These are phyloP conservation scores for Arachis monticola DNA, from an alignment of 331 rosid species.

Conservation along the genomic window DNA sequence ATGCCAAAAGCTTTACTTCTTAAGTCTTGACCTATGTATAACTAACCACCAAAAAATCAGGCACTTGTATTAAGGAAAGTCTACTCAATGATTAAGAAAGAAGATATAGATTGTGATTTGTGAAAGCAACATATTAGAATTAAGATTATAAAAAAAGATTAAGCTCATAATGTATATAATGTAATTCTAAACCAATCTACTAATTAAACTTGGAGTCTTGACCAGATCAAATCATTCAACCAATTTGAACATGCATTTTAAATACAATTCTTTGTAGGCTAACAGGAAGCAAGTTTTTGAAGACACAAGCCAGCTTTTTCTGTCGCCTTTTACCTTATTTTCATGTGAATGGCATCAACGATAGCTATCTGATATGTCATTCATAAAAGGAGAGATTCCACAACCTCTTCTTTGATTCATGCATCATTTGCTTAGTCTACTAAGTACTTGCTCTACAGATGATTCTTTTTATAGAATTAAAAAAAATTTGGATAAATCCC, in stretches of 20 bases:
- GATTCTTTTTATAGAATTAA: background rate
- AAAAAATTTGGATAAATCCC: conserved; percentile 25
- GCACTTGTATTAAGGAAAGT: conserved; percentile 39
- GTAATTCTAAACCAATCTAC: background rate
- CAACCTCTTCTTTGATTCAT: conserved; percentile 19
- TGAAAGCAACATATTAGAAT: no score
- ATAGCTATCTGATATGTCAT: conserved; percentile 53
- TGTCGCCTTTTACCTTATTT: conserved; percentile 75
- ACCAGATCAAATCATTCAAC: conserved; percentile 53
- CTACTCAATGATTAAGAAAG: conserved; percentile 41
- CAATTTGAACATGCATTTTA: conserved; percentile 34
- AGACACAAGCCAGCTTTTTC: conserved; percentile 43
- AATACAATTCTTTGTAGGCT: conserved; percentile 47
- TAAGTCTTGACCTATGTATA: conserved; percentile 22
- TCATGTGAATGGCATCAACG: conserved; percentile 50
- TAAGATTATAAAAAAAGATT: no score
- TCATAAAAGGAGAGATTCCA: conserved; percentile 57
- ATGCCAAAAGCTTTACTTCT: conserved; percentile 47
- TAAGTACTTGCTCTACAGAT: conserved; percentile 23
- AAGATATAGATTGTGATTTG: background rate
- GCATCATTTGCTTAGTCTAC: conserved; percentile 51
- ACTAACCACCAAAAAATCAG: conserved; percentile 29
- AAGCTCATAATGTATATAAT: no score
- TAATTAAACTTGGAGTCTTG: conserved; percentile 38
- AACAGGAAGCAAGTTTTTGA: conserved; percentile 43